phyloP scores from a whole-genome alignment of 768 basidiomycete species.

The Macrolepiota albuminosa region DNA sequence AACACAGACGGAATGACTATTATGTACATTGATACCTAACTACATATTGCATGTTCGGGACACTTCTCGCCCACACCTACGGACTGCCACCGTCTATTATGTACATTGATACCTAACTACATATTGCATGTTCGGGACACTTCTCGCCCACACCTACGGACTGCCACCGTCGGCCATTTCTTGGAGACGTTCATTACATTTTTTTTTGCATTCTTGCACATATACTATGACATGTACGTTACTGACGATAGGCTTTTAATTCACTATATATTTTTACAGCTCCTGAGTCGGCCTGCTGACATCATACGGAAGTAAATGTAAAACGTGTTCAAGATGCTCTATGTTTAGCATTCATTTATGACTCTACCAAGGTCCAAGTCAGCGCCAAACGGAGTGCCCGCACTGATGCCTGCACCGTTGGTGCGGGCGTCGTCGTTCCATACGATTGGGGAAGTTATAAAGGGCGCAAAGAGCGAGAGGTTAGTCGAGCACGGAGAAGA shows the following conservation, averaged over 20 bases:
- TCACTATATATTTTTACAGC: not conserved
- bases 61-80: conserved; percentile 1
- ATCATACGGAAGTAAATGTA: conserved; percentile 7
- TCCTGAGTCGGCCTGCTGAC: conserved; percentile 8
- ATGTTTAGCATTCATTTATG: conserved; percentile 5
- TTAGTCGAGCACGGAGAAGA: not conserved
- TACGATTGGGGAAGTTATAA: conserved; percentile 8
- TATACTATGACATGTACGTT: conserved; percentile 1
- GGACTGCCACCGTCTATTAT: not conserved
- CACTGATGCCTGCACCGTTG: conserved; percentile 7
- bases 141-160: conserved; percentile 1
- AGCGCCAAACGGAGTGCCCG: conserved; percentile 23
- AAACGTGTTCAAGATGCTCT: not conserved
- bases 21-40: not conserved
- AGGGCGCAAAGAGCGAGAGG: conserved; percentile 2
- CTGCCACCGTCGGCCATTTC: conserved; percentile 2
- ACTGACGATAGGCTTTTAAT: not conserved
- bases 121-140: conserved; percentile 2
- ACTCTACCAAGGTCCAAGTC: conserved; percentile 25
- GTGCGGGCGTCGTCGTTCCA: conserved; percentile 20
- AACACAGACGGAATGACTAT: not conserved
- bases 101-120: conserved; percentile 1
- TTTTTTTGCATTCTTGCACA: not conserved
- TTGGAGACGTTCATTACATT: conserved; percentile 10
- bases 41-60: conserved; percentile 1